phyloP scores from a whole-genome alignment of 768 basidiomycete genomes.

The Dioszegia hungarica region DNA sequence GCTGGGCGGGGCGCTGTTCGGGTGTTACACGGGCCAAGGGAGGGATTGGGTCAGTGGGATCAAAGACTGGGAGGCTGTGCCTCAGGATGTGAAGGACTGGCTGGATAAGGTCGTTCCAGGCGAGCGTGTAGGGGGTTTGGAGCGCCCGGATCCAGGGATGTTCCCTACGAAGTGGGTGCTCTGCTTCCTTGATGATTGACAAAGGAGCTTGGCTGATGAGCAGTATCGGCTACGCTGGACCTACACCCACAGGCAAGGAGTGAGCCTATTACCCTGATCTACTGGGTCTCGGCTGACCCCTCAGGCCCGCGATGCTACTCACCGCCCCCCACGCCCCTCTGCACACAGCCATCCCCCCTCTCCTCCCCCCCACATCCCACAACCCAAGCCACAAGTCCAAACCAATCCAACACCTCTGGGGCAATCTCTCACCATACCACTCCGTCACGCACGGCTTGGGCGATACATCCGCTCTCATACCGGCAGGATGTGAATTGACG shows the following conservation, averaged over 20 bases:
- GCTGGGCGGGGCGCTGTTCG: slow-evolving; percentile 17
- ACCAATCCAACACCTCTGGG: slow-evolving; percentile 47
- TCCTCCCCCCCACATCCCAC: slow-evolving; percentile 23
- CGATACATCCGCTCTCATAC: slow-evolving; percentile 34
- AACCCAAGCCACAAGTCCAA: slow-evolving; percentile 14
- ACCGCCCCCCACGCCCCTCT: slow-evolving; percentile 40
- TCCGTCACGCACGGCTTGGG: slow-evolving; percentile 44
- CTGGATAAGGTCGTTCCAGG: slow-evolving; percentile 20
- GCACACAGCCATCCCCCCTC: slow-evolving; percentile 36
- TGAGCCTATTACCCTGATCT: too few relatives aligned
- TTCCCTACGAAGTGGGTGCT: slow-evolving; percentile 46
- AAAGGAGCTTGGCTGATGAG: not conserved
- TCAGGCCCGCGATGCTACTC: slow-evolving; percentile 37
- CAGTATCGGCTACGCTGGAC: slow-evolving; percentile 47
- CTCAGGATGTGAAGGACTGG: slow-evolving; percentile 36
- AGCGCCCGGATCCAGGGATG: slow-evolving; percentile 22
- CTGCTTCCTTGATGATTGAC: not conserved
- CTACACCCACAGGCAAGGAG: slow-evolving; percentile 46
- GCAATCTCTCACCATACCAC: slow-evolving; percentile 46
- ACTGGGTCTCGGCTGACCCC: not conserved
- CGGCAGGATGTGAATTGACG: slow-evolving; percentile 35
- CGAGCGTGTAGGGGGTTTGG: not conserved
- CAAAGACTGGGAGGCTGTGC: slow-evolving; percentile 29
- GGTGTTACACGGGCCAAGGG: slow-evolving; percentile 25
- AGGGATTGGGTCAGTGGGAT: slow-evolving; percentile 11